Percentiles rank a stretch among this genome's conserved stretches.
These are phyloP conservation scores for Teunomyces aglyptinius DNA, from an alignment of 805 yeast species.

Conservation along the genomic window DNA sequence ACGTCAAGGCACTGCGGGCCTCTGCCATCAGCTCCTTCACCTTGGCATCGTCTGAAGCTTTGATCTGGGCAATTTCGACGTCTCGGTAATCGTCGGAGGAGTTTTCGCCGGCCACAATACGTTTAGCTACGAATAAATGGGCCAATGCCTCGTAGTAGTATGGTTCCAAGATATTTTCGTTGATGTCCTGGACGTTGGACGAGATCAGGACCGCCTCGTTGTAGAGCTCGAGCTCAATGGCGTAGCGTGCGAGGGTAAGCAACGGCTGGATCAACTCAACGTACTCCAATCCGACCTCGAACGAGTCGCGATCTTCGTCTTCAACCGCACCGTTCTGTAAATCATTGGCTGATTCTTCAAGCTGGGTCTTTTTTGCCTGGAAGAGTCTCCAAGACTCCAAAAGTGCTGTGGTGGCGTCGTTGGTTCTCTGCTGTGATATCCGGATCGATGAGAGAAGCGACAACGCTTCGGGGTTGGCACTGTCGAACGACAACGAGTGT, in stretches of 20 bases:
- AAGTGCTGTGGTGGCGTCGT: conserved; percentile 73
- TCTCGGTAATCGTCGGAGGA: conserved; percentile 41
- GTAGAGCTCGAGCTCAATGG: conserved; percentile 72
- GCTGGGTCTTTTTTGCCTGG: conserved; percentile 44
- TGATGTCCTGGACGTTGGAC: conserved; percentile 65
- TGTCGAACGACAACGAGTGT: conserved; percentile 60
- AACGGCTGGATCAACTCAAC: conserved; percentile 73
- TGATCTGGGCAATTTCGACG: conserved; percentile 20
- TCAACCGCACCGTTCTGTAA: conserved; percentile 8
- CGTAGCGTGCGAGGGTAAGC: conserved; percentile 66
- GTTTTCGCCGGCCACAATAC: conserved; percentile 9
- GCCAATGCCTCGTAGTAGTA: conserved; percentile 84
- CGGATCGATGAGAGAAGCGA: conserved; percentile 80
- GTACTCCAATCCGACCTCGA: conserved; percentile 51
- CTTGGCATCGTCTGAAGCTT: conserved; percentile 24
- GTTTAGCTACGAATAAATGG: conserved; percentile 46
- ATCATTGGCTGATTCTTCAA: conserved; percentile 42
- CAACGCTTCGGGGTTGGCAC: conserved; percentile 74
- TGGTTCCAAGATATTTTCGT: conserved; percentile 80
- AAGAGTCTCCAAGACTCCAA: conserved; percentile 71
- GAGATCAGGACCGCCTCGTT: conserved; percentile 70
- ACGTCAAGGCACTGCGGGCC: conserved; percentile 43
- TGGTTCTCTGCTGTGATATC: conserved; percentile 75
- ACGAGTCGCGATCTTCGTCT: conserved; percentile 34
- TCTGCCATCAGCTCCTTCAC: conserved; percentile 32